phyloP scores from a whole-genome alignment of 1,139 yeast species.

The Debaryomycetaceae sp. region DNA sequence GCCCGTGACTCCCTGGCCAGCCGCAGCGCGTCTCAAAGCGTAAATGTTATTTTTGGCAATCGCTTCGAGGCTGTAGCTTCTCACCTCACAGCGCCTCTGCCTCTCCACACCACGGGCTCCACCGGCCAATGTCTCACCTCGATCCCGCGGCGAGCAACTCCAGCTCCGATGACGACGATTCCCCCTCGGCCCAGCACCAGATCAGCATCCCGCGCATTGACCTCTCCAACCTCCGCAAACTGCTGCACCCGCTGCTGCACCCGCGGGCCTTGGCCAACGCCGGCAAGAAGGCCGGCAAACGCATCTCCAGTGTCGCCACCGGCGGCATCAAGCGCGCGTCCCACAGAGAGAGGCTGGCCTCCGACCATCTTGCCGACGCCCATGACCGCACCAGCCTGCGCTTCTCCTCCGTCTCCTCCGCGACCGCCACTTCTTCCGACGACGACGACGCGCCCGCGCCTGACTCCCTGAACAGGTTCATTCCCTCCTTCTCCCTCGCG shows the following conservation, averaged over 20 bases:
- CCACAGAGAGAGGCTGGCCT: too few relatives aligned
- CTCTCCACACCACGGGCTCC: too few relatives aligned
- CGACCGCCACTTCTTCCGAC: not conserved
- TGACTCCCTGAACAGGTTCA: not conserved
- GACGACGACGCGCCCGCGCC: not conserved
- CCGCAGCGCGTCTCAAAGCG: too few relatives aligned
- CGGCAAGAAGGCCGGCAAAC: conserved; percentile 6
- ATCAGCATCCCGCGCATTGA: conserved; percentile 20
- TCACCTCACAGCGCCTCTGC: too few relatives aligned
- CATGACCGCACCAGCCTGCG: too few relatives aligned
- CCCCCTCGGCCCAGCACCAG: not conserved
- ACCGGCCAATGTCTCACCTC: too few relatives aligned
- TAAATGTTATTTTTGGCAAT: too few relatives aligned
- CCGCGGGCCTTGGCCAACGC: conserved; percentile 16
- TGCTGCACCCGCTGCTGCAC: conserved; percentile 11
- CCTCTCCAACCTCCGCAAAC: conserved; percentile 11
- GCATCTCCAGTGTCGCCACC: conserved; percentile 1
- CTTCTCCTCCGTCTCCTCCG: not conserved
- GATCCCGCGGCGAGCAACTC: too few relatives aligned
- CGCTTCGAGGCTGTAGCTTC: too few relatives aligned
- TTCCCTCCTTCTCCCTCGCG: not conserved
- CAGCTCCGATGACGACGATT: not conserved
- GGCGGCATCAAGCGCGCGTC: too few relatives aligned
- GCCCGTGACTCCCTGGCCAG: too few relatives aligned
- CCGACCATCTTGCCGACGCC: too few relatives aligned